These are phyloP conservation scores for Aspergillus haitiensis DNA, from an alignment of 495 filamentous ascomycete species.

Conservation along the genomic window DNA sequence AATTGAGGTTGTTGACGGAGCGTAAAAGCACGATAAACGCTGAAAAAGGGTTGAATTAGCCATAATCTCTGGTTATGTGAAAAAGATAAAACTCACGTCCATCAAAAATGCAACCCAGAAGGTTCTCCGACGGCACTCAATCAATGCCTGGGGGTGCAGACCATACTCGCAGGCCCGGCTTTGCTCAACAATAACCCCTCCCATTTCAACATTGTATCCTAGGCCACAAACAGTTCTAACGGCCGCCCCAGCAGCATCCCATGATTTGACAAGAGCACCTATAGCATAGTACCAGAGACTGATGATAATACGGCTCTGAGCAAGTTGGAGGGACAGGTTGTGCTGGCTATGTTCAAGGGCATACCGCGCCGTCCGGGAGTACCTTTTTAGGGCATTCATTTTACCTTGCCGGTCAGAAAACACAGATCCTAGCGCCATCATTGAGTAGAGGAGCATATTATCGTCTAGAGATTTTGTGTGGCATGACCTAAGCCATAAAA, in stretches of 20 bases:
- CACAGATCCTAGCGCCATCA: slow-evolving; percentile 58
- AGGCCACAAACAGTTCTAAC: slow-evolving; percentile 57
- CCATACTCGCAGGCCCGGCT: slow-evolving; percentile 54
- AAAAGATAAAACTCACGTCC: slow-evolving; percentile 47
- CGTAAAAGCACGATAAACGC: slow-evolving; percentile 59
- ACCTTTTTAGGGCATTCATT: slow-evolving; percentile 47
- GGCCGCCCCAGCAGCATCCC: slow-evolving; percentile 61
- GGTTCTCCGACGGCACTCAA: slow-evolving; percentile 64
- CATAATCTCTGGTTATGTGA: neutral
- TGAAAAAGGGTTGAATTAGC: slow-evolving; percentile 21
- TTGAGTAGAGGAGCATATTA: slow-evolving; percentile 68
- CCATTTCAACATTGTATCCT: slow-evolving; percentile 61
- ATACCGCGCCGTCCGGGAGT: slow-evolving; percentile 58
- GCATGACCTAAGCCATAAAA: slow-evolving; percentile 53
- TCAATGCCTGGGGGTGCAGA: slow-evolving; percentile 55
- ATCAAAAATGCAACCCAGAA: slow-evolving; percentile 67
- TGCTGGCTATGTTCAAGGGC: slow-evolving; percentile 53
- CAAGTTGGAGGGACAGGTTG: slow-evolving; percentile 56
- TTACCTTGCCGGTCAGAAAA: slow-evolving; percentile 57
- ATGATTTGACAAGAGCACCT: slow-evolving; percentile 53
- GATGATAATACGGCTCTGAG: slow-evolving; percentile 63
- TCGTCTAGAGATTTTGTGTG: slow-evolving; percentile 60
- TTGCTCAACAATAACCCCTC: slow-evolving; percentile 48
- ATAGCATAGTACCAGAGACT: slow-evolving; percentile 62
- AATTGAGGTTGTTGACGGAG: slow-evolving; percentile 41